Evolutionary conservation across 2,329 filamentous ascomycete genomes (phyloP).

Genomic region (Sclerotinia borealis): DNA sequence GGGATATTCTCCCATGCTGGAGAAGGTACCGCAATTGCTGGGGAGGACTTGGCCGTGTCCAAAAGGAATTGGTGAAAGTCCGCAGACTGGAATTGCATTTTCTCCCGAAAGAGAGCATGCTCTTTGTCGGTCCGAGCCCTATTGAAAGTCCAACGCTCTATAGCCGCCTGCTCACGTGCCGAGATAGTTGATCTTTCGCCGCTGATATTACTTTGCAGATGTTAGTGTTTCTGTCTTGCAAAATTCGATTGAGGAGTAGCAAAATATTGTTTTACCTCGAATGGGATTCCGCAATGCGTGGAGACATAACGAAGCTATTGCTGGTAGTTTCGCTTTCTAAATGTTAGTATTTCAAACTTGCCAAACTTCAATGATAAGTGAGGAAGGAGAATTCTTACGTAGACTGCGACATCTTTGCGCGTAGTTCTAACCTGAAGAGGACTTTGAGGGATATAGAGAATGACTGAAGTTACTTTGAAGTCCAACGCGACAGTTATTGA

Average conservation of each 20-base stretch:
- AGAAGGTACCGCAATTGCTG: background rate
- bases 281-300: background rate
- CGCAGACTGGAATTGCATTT: background rate
- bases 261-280: background rate
- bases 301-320: background rate
- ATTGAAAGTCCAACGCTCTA: background rate
- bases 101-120: background rate
- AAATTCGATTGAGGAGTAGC: background rate
- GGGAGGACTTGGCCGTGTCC: background rate
- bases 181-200: background rate
- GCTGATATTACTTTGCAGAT: background rate
- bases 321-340: background rate
- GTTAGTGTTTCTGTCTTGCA: background rate
- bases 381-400: background rate
- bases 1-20: background rate
- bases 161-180: background rate
- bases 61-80: background rate
- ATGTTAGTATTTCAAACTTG: background rate
- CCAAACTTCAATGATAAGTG: background rate
- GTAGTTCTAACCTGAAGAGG: background rate
- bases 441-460: background rate
- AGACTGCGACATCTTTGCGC: background rate
- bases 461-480: background rate
- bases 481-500: background rate
- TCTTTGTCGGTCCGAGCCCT: background rate